Evolutionary conservation across 257 asterid genomes (phyloP).

Genomic region (Eucommia ulmoides): DNA sequence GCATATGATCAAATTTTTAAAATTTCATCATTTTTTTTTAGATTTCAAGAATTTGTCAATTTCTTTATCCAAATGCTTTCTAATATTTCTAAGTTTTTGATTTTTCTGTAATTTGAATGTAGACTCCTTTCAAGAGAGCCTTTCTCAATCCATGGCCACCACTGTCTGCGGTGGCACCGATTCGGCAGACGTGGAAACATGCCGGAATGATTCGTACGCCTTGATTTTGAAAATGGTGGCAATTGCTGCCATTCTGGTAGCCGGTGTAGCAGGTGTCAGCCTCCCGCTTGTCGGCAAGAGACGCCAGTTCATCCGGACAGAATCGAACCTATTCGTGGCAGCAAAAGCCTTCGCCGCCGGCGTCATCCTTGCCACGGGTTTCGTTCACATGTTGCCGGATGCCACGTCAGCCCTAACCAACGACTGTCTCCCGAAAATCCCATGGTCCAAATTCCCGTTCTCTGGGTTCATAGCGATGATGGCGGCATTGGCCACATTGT

Average conservation of each 20-base stretch:
- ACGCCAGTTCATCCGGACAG: conserved; percentile 58
- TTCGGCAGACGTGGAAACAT: conserved; percentile 26
- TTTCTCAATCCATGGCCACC: conserved; percentile 50
- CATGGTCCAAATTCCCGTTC: conserved; percentile 85
- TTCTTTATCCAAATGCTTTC: too few species aligned
- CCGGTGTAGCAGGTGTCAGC: conserved; percentile 76
- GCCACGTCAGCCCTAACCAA: conserved; percentile 52
- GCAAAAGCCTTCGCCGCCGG: conserved; percentile 96
- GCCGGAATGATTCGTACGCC: conserved; percentile 54
- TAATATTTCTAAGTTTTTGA: too few species aligned
- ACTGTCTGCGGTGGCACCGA: conserved; percentile 21
- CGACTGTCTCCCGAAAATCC: conserved; percentile 55
- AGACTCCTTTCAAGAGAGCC: conserved; percentile 46
- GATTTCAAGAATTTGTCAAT: too few species aligned
- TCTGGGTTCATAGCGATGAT: conserved; percentile 93
- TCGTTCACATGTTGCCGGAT: conserved; percentile 92
- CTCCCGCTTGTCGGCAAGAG: conserved; percentile 72
- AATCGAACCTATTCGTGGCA: conserved; percentile 66
- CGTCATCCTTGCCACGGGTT: conserved; percentile 94
- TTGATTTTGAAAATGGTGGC: conserved; percentile 63
- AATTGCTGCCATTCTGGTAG: conserved; percentile 54
- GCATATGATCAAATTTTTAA: too few species aligned
- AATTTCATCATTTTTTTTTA: too few species aligned
- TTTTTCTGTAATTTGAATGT: too few species aligned
- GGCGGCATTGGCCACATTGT: conserved; percentile 77